Base-by-base conservation (phyloP, 106 monocot genomes). In the Cymbidium sinense region DNA sequence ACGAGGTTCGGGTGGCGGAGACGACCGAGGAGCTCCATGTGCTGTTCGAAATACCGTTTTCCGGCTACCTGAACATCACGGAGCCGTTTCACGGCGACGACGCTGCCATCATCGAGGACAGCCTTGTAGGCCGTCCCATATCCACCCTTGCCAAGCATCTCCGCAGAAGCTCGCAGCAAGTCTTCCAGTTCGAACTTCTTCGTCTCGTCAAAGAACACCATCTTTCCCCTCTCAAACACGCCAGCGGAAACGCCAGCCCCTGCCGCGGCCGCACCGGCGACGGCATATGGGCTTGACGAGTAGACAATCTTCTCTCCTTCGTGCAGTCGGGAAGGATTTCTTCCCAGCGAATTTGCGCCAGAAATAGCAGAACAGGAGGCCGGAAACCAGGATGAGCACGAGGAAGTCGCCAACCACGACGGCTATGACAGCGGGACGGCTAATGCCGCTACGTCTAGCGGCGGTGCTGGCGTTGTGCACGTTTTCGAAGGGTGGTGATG, bases 221-320 rank as follows among this genome's bases (percentile, higher is more conserved):
- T 91, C 77, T 78, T 89, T 15, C 93, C 95, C 75, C 88, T 80
- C 81, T 87, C 93, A 51, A 87, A 86, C 19, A 79, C 87, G 0
- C 75, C 83, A 0, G 34, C 9, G 0, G 8, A n/a, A 1, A 20
- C 51, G 34, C 75, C 55, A 2, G 34, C 77, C 2, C 21, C 70
- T 29, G 21, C 71, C 23, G 18, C 31, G 8, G 15, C 77, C 41
- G 58, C 51, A 50, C 50, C 80, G 77, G 41, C 87, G 9, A 70
- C 39, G 31, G 78, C 77, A 82, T 93, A 91, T 6, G 95, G 90
- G 41, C 91, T 91, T 0, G 58, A 58, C 7, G 58, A 58, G 86
- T 88, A 96, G 9, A 96, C 91, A 30, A 96, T 89, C 84, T 96
- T 96, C 82, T 93, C 89, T 30, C 89, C 87, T 37, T 96, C 93